Base-by-base conservation (phyloP, 2,329 filamentous ascomycete genomes). In the Aspergillus carbonarius region DNA sequence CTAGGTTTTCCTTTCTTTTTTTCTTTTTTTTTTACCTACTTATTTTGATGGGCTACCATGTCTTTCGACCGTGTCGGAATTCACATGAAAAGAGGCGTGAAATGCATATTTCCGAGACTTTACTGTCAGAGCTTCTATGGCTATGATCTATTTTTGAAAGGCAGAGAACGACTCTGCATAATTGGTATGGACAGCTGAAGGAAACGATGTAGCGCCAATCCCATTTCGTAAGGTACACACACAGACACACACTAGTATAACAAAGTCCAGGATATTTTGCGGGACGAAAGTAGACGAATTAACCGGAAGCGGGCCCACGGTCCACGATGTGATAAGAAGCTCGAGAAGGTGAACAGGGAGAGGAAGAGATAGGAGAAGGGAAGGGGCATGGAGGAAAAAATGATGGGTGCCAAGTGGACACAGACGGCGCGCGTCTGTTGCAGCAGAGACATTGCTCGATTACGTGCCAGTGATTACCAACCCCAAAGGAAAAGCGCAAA, bases 1-100 rank as follows among this genome's bases (percentile, higher is more conserved):
- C 46, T 46, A 44, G 53, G 27, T 34, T 56, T 55, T 25, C 57
- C 39, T 47, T 56, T 32, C 13, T 20, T 15, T 46, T 44, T 12
- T 27, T 25, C 6, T 25, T 25, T 27, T 27, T 5, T 8, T 32
- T 12, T 10, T 10, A 10, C 9, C 8, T 32, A 10, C 8, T 3
- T 12, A 32, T 32, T 3, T 32, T 10, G 9, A 32, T 32, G 30
- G 30, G 30, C 30, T 32, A 32, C 30, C 30, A 60, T 52, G 49
- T 40, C 17, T 52, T 37, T 39, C 35, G 35, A 39, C 35, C 8
- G 15, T 17, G 35, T 39, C 35, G 35, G 15, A 17, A 39, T 39
- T 12, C 35, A n/a, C 35, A 39, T 39, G 35, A 39, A 15, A 13
- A 37, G 35, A 52, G 23, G 5, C n/a, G 49, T 15, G 30, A 32